Evolutionary conservation across 1,139 yeast genomes (phyloP).

Genomic region (Geotrichum europaeum): DNA sequence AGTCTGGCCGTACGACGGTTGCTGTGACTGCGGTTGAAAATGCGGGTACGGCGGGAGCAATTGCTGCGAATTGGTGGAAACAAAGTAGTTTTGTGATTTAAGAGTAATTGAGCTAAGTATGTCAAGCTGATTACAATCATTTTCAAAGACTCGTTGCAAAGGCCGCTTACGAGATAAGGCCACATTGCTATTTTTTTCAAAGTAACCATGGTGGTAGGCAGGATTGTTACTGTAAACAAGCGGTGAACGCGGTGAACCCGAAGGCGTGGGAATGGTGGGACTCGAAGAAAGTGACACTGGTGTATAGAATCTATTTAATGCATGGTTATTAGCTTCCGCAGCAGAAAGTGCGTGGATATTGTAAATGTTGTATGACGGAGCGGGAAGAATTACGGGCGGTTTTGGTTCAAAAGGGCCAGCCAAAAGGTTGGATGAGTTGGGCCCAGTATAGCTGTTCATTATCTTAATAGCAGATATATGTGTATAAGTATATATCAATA

Average conservation of each 20-base stretch:
- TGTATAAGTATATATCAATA: not conserved
- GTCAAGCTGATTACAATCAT: not conserved
- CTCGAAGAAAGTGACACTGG: not conserved
- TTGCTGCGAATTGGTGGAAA: not conserved
- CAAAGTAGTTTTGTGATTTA: not conserved
- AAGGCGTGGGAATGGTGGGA: not conserved
- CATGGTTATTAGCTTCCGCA: not conserved
- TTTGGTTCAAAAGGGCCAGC: not conserved
- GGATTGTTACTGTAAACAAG: not conserved
- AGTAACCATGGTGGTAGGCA: not conserved
- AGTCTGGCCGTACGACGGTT: not conserved
- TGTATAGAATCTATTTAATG: not conserved
- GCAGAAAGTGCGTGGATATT: not conserved
- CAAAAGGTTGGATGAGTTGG: not conserved
- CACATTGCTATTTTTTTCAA: not conserved
- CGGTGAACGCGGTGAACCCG: not conserved
- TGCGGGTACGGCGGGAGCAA: not conserved
- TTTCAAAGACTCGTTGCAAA: not conserved
- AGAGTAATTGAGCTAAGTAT: not conserved
- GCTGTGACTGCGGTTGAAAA: not conserved
- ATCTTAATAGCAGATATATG: not conserved
- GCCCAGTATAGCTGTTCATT: not conserved
- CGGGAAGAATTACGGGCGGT: not conserved
- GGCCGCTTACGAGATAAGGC: not conserved
- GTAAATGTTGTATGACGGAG: not conserved